These are phyloP conservation scores for Cladophialophora psammophila DNA, from an alignment of 2,329 filamentous ascomycete genomes.

Conservation along the genomic window DNA sequence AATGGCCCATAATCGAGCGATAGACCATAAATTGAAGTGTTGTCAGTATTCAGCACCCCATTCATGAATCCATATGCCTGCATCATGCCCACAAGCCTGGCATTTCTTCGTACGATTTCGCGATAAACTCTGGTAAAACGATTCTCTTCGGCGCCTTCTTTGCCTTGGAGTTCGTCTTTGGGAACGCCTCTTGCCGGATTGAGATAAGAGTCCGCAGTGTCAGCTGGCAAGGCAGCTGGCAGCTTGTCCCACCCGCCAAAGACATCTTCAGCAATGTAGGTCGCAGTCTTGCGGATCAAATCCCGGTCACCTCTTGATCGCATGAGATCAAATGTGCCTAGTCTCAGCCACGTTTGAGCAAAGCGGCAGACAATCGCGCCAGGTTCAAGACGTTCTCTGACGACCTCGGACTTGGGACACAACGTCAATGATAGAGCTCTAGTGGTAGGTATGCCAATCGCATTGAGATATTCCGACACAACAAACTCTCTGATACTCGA, in stretches of 20 bases:
- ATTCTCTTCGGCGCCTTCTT: slow-evolving; percentile 75
- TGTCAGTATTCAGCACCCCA: slow-evolving; percentile 96
- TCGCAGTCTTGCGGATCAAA: slow-evolving; percentile 75
- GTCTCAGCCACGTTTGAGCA: slow-evolving; percentile 86
- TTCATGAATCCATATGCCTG: slow-evolving; percentile 99
- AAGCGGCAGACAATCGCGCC: slow-evolving; percentile 93
- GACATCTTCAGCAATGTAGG: slow-evolving; percentile 86
- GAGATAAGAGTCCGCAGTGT: slow-evolving; percentile 44
- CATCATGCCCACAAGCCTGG: slow-evolving; percentile 87
- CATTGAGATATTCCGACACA: slow-evolving; percentile 84
- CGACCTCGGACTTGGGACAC: slow-evolving; percentile 73
- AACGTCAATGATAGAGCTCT: slow-evolving; percentile 83
- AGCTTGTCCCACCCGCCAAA: slow-evolving; percentile 87
- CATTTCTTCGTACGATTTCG: slow-evolving; percentile 85
- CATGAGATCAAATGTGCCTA: slow-evolving; percentile 96
- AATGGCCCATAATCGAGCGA: slow-evolving; percentile 97
- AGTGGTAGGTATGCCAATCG: slow-evolving; percentile 84
- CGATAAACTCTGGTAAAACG: slow-evolving; percentile 86
- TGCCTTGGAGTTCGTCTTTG: slow-evolving; percentile 70
- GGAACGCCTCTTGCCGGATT: slow-evolving; percentile 62
- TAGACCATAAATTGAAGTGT: slow-evolving; percentile 87
- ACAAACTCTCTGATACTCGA: slow-evolving; percentile 95
- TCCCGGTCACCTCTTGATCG: slow-evolving; percentile 79
- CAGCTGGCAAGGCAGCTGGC: slow-evolving; percentile 62
- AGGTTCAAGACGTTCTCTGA: slow-evolving; percentile 82